Evolutionary conservation across 2,329 filamentous ascomycete species (phyloP).

Genomic region (Sarocladium kiliense): DNA sequence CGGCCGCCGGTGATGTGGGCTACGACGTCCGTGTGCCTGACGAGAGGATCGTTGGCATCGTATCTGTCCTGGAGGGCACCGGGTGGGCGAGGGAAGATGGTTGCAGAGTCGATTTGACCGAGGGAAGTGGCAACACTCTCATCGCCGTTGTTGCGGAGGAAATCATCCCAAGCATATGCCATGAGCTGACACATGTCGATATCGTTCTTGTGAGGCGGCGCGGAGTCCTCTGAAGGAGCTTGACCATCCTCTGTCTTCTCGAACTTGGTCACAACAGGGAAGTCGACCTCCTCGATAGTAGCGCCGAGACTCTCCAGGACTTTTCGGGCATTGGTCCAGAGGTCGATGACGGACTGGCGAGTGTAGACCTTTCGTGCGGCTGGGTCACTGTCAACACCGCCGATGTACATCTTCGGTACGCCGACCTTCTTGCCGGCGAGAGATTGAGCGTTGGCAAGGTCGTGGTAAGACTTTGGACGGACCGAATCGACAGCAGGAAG

Average conservation of each 20-base stretch:
- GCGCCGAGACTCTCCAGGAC: conserved; percentile 36
- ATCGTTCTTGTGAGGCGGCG: conserved; percentile 28
- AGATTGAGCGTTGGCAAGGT: conserved; percentile 23
- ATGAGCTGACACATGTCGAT: conserved; percentile 33
- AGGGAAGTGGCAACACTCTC: conserved; percentile 21
- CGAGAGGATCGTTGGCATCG: conserved; percentile 4
- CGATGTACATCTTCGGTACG: conserved; percentile 47
- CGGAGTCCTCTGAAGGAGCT: conserved; percentile 29
- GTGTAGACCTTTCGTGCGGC: conserved; percentile 14
- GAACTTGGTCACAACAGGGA: conserved; percentile 39
- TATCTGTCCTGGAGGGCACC: conserved; percentile 15
- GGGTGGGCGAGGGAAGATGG: conserved; percentile 28
- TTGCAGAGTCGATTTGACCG: conserved; percentile 29
- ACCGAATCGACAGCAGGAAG: conserved; percentile 24
- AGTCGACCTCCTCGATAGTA: conserved; percentile 35
- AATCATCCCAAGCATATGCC: conserved; percentile 17
- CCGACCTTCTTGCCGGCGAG: conserved; percentile 43
- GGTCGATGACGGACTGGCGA: conserved; percentile 16
- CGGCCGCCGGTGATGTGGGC: neutral
- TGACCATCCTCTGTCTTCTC: conserved; percentile 30
- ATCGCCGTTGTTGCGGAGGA: conserved; percentile 30
- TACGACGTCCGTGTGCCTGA: conserved; percentile 10
- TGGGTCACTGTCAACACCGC: conserved; percentile 22
- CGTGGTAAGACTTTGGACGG: conserved; percentile 26
- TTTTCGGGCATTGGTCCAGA: conserved; percentile 25